phyloP scores from a whole-genome alignment of 208 protist genomes.

The Trypanosomatidae sp. region DNA sequence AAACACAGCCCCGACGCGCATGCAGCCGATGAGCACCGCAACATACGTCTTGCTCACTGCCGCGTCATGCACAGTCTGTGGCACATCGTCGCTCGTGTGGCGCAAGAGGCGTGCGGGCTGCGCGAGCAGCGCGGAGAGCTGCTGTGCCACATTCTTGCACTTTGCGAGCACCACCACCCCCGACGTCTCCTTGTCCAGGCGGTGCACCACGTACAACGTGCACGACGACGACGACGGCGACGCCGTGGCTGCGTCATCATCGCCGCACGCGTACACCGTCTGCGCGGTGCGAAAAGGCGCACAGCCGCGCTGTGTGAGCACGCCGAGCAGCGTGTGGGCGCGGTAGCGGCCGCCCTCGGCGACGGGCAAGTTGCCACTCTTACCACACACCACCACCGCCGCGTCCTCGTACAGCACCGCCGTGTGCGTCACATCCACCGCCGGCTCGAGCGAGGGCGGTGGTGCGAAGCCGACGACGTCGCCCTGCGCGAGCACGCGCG shows the following conservation, averaged over 20 bases:
- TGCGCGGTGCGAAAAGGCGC: neutral
- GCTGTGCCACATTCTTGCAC: slow-evolving; percentile 9
- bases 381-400: slow-evolving; percentile 33
- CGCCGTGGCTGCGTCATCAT: slow-evolving; percentile 1
- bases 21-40: slow-evolving; percentile 27
- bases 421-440: slow-evolving; percentile 42
- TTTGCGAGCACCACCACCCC: slow-evolving; percentile 56
- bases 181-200: slow-evolving; percentile 84
- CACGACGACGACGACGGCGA: neutral
- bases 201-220: slow-evolving; percentile 41
- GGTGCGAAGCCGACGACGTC: slow-evolving; percentile 49
- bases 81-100: too few relatives aligned
- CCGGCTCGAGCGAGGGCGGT: slow-evolving; percentile 53
- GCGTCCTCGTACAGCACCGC: slow-evolving; percentile 40
- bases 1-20: slow-evolving; percentile 10
- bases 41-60: slow-evolving; percentile 42
- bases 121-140: slow-evolving; percentile 31
- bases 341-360: slow-evolving; percentile 76
- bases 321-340: slow-evolving; percentile 50
- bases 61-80: slow-evolving; percentile 12
- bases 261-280: too few relatives aligned
- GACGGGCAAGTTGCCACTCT: slow-evolving; percentile 74
- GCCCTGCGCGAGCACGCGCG: slow-evolving; percentile 25
- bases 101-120: too few relatives aligned
- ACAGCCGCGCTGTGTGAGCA: slow-evolving; percentile 14